Evolutionary conservation across 2,329 filamentous ascomycete genomes (phyloP), one percentile per base, ranked within the genome.

Genomic region (Cryoendolithus antarcticus): DNA sequence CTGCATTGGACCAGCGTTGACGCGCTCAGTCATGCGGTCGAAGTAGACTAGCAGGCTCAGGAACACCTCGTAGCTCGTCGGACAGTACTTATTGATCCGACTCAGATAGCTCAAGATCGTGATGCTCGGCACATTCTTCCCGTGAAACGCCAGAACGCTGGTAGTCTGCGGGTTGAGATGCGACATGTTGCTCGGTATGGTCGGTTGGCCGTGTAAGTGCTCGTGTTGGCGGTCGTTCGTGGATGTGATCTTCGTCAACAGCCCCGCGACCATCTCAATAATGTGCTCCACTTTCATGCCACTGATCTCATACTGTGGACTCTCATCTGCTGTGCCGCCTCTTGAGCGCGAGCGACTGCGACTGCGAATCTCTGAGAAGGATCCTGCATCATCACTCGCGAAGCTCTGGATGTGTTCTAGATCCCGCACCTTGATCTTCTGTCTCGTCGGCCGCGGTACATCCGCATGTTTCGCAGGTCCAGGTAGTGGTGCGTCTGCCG

Each of bases 71-170:
- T 94, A 98, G 1, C 91, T 96, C 4, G 91, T 96, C 1, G 91
- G 91, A 55, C 91, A 98, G 64, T 98, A 98, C 65, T 95, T 95
- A 65, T 98, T 89, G 58, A 98, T 96, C 44, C 91, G 80, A 53
- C 81, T 89, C 38, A 98, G 67, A 55, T 98, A 98, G 70, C 86
- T 96, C 44, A 93, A 69, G 44, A 98, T 96, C 12, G 88, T 94
- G 53, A 98, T 98, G 56, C 83, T 91, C 1, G 91, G 91, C 8
- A 96, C 84, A 49, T 98, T 98, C 65, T 95, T 96, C 49, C 91
- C 91, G 56, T 98, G 91, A 52, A 98, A 98, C 9, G 91, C 89
- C 30, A 98, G 72, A 3, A 98, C 89, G 39, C 69, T 83, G 48
- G 67, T 82, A 48, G 72, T 82, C 51, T 80, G 73, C 13, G 72